A percentile compares a stretch with the other conserved stretches of the same genome.
Evolutionary conservation across 2,329 filamentous ascomycete species (phyloP).

Genomic region (Fusarium denticulatum): DNA sequence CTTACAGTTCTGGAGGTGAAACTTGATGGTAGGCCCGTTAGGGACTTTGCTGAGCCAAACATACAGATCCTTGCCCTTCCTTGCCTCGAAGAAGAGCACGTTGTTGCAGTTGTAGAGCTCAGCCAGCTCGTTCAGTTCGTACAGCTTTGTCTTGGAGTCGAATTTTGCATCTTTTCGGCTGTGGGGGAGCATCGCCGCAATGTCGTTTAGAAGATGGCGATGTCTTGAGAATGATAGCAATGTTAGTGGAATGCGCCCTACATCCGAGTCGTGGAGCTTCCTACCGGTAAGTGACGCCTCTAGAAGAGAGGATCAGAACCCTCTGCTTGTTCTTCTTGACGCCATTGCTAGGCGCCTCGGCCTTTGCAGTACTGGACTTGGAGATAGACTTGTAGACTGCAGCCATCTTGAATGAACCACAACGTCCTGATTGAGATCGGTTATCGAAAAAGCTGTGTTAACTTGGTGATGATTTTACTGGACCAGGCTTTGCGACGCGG

Average conservation of each 20-base stretch:
- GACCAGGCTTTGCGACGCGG: constrained; percentile 35
- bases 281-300: constrained; percentile 89
- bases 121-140: constrained; percentile 79
- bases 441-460: constrained; percentile 23
- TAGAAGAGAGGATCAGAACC: constrained; percentile 89
- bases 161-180: constrained; percentile 95
- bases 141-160: constrained; percentile 91
- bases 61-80: constrained; percentile 94
- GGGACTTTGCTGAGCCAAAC: constrained; percentile 92
- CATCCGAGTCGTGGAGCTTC: constrained; percentile 23
- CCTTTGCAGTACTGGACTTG: constrained; percentile 63
- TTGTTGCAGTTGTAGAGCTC: constrained; percentile 94
- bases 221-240: constrained; percentile 66
- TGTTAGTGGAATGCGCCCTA: constrained; percentile 33
- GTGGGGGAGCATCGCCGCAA: constrained; percentile 89
- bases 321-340: constrained; percentile 74
- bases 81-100: constrained; percentile 92
- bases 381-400: constrained; percentile 80
- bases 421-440: constrained; percentile 5
- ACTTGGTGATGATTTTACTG: constrained; percentile 22
- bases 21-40: constrained; percentile 69
- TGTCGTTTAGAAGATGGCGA: constrained; percentile 90
- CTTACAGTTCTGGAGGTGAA: constrained; percentile 82
- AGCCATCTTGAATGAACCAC: constrained; percentile 59
- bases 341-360: constrained; percentile 60